Conservation (phyloP, 1,284 basidiomycete genomes). For the Apiotrichum veenhuisii region DNA sequence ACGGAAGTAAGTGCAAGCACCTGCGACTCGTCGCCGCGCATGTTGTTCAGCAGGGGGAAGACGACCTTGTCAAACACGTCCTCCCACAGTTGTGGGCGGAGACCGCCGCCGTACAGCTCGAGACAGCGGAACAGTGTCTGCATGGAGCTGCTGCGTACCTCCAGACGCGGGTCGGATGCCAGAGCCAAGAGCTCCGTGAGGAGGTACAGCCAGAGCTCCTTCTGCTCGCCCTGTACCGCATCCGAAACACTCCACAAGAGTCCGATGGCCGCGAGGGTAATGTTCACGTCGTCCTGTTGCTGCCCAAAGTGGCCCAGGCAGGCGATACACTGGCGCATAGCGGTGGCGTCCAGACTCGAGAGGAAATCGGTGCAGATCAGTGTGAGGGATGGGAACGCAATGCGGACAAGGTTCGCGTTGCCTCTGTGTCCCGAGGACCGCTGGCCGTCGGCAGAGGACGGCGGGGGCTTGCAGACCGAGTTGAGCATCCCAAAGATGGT, state of each 20-base stretch:
- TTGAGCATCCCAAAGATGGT: constrained; percentile 85
- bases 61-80: constrained; percentile 82
- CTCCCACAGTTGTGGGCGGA: constrained; percentile 78
- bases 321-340: constrained; percentile 80
- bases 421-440: constrained; percentile 20
- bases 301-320: constrained; percentile 86
- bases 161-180: constrained; percentile 73
- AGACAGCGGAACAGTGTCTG: constrained; percentile 92
- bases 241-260: constrained; percentile 91
- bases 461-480: constrained; percentile 61
- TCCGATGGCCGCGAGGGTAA: constrained; percentile 86
- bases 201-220: constrained; percentile 85
- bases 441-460: not conserved
- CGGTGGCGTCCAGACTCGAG: constrained; percentile 69
- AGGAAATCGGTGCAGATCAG: constrained; percentile 87
- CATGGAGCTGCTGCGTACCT: constrained; percentile 88
- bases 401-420: constrained; percentile 52
- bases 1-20: constrained; percentile 79
- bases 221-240: constrained; percentile 76
- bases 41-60: constrained; percentile 77
- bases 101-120: constrained; percentile 81
- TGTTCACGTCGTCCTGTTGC: constrained; percentile 86
- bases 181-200: constrained; percentile 77
- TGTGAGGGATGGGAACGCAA: constrained; percentile 89
- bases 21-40: constrained; percentile 77